Evolutionary conservation across 2,329 filamentous ascomycete species (phyloP).

Genomic region (Colletotrichum eremochloae): DNA sequence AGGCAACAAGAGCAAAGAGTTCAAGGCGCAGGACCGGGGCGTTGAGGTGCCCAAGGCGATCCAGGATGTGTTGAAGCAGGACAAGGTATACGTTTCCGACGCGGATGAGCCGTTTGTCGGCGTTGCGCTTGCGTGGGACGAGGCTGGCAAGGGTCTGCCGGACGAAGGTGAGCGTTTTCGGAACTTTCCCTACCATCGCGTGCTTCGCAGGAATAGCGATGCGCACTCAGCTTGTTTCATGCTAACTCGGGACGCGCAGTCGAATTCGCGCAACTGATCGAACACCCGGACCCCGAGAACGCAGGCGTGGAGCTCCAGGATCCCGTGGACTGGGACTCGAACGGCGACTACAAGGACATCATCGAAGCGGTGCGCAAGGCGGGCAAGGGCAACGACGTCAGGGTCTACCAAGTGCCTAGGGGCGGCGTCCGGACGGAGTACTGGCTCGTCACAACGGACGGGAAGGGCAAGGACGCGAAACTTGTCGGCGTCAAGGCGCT

Average conservation of each 20-base stretch:
- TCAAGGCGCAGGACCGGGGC: conserved; percentile 67
- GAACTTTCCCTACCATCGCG: background rate
- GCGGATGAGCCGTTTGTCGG: conserved; percentile 88
- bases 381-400: conserved; percentile 74
- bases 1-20: conserved; percentile 49
- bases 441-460: conserved; percentile 78
- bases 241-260: conserved; percentile 20
- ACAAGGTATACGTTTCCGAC: conserved; percentile 82
- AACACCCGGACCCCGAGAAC: conserved; percentile 65
- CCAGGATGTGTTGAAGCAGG: conserved; percentile 60
- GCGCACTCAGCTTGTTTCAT: background rate
- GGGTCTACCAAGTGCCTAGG: conserved; percentile 79
- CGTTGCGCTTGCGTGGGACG: conserved; percentile 75
- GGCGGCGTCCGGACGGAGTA: conserved; percentile 79
- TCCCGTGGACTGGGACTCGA: conserved; percentile 79
- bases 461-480: conserved; percentile 66
- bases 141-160: conserved; percentile 65
- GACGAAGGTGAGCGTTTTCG: conserved; percentile 67
- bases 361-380: conserved; percentile 77
- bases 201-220: background rate
- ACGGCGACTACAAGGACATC: conserved; percentile 77
- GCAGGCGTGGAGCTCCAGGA: conserved; percentile 75
- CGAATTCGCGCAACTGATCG: conserved; percentile 77
- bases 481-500: conserved; percentile 84
- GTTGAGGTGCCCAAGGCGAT: conserved; percentile 73